Evolutionary conservation across 441 rosid species (phyloP), one percentile per base, ranked within the genome.

Genomic region (Breynia disticha): DNA sequence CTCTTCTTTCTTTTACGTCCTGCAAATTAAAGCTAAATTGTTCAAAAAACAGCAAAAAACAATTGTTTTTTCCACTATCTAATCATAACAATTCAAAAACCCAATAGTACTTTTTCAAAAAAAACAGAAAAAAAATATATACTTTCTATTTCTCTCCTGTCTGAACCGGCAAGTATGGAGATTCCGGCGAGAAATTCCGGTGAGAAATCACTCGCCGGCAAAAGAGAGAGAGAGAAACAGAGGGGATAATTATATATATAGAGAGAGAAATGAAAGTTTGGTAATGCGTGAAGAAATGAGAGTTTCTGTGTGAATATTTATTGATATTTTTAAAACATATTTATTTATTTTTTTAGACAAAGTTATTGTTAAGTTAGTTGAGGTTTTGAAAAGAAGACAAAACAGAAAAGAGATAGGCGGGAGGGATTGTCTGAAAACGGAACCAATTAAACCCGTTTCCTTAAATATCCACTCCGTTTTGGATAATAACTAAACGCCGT

Each of bases 131-230:
- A 42, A 18, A 17, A 45, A 69, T 43, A 61, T 19, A 39, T 52
- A 51, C 39, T 49, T 41, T 50, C 38, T 48, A 48, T 52, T 52
- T 60, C 68, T 55, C 63, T 45, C 64, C 55, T 42, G 54, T 12
- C 37, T 47, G 44, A 44, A 19, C 10, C 48, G 19, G 24, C 22
- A 47, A 37, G 12, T 22, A 22, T 17, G 51, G 17, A 67, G 66
- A 49, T 35, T 55, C 67, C 72, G 44, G 43, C 20, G 59, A 60
- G 50, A 58, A 42, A 53, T 65, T 62, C 84, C 90, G 87, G 80
- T 67, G 69, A 66, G 80, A 74, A 56, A 59, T 63, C 60, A 57
- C 77, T 67, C 77, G 74, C 82, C 84, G 80, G 81, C 63, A 52
- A 60, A 24, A 49, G 60, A 48, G 61, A 42, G 55, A 28, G 21